Evolutionary conservation across 805 yeast species (phyloP), one percentile per base, ranked within the genome.

Genomic region (Wickerhamiella kazuoi): DNA sequence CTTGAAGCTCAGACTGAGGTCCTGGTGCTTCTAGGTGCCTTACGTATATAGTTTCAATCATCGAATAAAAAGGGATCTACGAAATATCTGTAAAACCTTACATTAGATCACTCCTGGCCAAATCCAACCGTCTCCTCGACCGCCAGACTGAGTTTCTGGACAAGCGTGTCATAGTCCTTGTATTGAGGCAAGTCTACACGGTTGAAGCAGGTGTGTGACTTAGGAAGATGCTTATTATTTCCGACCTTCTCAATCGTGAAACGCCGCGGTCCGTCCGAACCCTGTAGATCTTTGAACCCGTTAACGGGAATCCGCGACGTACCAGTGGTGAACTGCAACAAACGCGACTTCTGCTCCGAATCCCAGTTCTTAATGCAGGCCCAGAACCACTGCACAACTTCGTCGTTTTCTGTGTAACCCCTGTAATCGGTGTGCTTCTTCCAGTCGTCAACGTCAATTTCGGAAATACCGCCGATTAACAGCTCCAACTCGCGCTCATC

Each of bases 361-460:
- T 90, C 97, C 96, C 96, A 86, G 56, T 77, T 81, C 38, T 76
- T 67, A 50, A 90, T 76, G 62, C 93, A 79, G 60, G 74, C 76
- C 98, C 98, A 90, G 72, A 90, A 90, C 98, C 98, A 90, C 65
- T 87, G 93, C 50, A 90, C 76, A 37, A 84, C 95, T 63, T 84
- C 94, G 62, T 90, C 98, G 47, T 74, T 74, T 62, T 90, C 97
- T 57, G 84, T 87, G 62, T 87, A 90, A 4, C 98, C 98, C 64
- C 98, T 75, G 64, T 90, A 90, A 61, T 90, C 99, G 17, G 99
- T 90, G 60, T 90, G 96, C 58, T 83, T 86, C 64, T 84, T 90
- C 99, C 99, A 90, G 65, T 90, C 99, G 48, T 86, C 96, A 42
- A 87, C 80, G 60, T 90, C 98, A 53, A 90, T 87, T 54, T 90